phyloP scores from a whole-genome alignment of 805 yeast species.

The Maudiozyma turicensis region DNA sequence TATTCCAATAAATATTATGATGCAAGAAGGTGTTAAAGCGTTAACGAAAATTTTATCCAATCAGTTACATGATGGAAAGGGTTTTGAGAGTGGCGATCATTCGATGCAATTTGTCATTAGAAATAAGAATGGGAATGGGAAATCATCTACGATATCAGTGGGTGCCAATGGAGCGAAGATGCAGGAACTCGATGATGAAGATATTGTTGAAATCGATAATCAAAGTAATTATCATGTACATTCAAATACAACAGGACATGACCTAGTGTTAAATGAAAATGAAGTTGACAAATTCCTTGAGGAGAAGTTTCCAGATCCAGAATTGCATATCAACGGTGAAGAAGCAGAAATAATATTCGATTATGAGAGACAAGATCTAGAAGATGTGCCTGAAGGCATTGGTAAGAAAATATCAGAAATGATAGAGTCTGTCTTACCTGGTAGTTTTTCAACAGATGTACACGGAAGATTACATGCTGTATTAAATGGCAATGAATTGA shows the following conservation, averaged over 20 bases:
- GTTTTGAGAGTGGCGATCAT: conserved; percentile 10
- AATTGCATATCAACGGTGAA: conserved; percentile 18
- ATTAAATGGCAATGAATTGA: conserved; percentile 18
- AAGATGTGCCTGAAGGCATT: conserved; percentile 19
- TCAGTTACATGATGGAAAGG: conserved; percentile 21
- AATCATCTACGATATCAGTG: background rate
- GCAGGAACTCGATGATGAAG: conserved; percentile 3
- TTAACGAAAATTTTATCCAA: conserved; percentile 22
- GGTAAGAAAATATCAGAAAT: conserved; percentile 23
- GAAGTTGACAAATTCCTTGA: conserved; percentile 5
- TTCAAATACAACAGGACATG: background rate
- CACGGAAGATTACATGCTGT: conserved; percentile 22
- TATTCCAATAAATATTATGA: conserved; percentile 25
- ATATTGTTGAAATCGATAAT: conserved; percentile 8
- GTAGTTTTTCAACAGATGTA: conserved; percentile 19
- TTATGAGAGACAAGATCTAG: conserved; percentile 20
- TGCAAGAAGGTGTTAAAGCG: conserved; percentile 30
- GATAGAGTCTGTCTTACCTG: conserved; percentile 24
- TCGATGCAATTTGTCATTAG: conserved; percentile 20
- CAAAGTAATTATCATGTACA: conserved; percentile 10
- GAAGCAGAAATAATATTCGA: conserved; percentile 27
- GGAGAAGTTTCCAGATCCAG: conserved; percentile 17
- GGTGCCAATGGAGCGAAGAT: background rate
- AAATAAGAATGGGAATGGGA: conserved; percentile 3
- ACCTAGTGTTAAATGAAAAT: background rate